A percentile compares a stretch with the other conserved stretches of the same genome.
Evolutionary conservation across 176 grass and related monocot genomes (phyloP).

Genomic region (Carex myosuroides): DNA sequence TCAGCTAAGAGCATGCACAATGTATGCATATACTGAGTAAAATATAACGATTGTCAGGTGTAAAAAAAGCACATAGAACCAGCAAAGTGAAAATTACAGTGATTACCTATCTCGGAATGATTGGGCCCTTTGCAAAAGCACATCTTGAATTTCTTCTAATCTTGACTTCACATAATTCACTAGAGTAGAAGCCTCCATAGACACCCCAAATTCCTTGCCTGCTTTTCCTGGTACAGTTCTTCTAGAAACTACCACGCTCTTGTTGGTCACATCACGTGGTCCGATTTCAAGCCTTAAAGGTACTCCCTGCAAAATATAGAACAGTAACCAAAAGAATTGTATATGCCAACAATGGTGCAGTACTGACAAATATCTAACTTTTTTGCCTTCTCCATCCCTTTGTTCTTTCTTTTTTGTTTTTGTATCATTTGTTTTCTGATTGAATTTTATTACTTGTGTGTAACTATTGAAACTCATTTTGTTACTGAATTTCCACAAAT

Average conservation of each 20-base stretch:
- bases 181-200: conserved; percentile 71
- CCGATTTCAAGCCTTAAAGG: conserved; percentile 86
- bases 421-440: not conserved
- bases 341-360: not conserved
- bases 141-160: conserved; percentile 83
- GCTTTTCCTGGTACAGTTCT: conserved; percentile 81
- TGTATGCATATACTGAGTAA: not conserved
- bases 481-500: not conserved
- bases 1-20: not conserved
- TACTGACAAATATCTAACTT: not conserved
- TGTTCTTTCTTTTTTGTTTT: not conserved
- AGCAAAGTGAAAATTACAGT: not conserved
- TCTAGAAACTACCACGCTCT: conserved; percentile 67
- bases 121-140: conserved; percentile 70
- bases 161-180: conserved; percentile 63
- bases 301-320: conserved; percentile 47
- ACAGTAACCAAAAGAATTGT: not conserved
- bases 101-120: conserved; percentile 87
- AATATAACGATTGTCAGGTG: not conserved
- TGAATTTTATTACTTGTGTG: not conserved
- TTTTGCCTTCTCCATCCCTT: not conserved
- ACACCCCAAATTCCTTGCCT: conserved; percentile 91
- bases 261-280: conserved; percentile 74
- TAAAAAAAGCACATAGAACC: not conserved
- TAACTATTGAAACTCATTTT: not conserved